Base-by-base conservation (phyloP, 2,329 filamentous ascomycete genomes). In the Thelonectria discophora region DNA sequence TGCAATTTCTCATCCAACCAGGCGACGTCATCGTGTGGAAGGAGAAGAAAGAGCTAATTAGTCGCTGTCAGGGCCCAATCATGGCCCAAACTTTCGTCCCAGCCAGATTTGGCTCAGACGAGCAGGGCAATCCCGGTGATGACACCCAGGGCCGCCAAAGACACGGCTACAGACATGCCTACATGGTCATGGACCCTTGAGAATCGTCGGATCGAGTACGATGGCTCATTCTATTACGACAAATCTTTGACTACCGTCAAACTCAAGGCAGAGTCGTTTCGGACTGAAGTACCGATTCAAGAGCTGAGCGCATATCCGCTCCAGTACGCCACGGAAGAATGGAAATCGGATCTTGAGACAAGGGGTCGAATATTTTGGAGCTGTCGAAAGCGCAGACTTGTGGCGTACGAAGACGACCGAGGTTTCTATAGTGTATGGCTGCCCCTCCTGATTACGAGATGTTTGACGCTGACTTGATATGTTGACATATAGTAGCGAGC, bases 341-440 rank as follows among this genome's bases (percentile, higher is more conserved):
- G 24, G 2, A 48, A 39, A 18, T 20, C 12, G 0, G 15, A 13
- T 3, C 53, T 55, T 10, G 43, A 55, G 12, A 48, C 15, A 5
- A 20, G 53, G 42, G 53, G 53, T 30, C 24, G 17, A n/a, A 48
- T 45, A 15, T 55, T 55, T 21, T 55, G 53, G 53, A 55, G 30
- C n/a, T 55, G 53, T 27, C 53, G 53, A n/a, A 20, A 55, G 37
- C 43, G n/a, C 27, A 55, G 40, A 20, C 18, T 55, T 5, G 32
- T 55, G 11, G 24, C 53, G 3, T 55, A 57, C 9, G 37, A 57
- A 5, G 55, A 49, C 17, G 37, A 3, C 3, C 9, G 21, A 3
- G 55, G 27, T 11, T 45, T 51, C 13, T 27, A 49, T 34, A 24
- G 21, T 13, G 55, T 57, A 24, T 21, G 37, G 12, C 8, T 17